Base-by-base conservation (phyloP, 2,329 filamentous ascomycete genomes). In the Sordariomycetes sp. region DNA sequence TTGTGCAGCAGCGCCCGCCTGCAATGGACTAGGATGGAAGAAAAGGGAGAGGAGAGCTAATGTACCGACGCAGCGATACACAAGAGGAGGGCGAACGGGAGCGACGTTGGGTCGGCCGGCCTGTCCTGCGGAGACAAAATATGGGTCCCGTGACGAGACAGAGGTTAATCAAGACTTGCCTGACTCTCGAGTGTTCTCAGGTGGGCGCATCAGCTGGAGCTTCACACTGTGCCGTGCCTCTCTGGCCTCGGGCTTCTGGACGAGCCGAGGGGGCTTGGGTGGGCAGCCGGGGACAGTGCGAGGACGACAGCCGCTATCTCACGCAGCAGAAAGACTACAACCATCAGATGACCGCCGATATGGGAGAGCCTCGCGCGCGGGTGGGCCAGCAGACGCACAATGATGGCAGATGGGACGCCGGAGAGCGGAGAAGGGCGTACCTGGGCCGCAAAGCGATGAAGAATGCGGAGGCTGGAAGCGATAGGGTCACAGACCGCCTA, bases 1-100 rank as follows among this genome's bases (percentile, higher is more conserved):
- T 72, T 63, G 61, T 62, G 71, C 74, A 79, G 78, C 79, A 84
- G 79, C 81, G 72, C 79, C 74, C 64, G 59, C 68, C 72, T 64
- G 69, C 69, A 62, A 49, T 53, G 38, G 40, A 48, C 33, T 45
- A 48, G 39, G 44, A 40, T 40, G 35, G 44, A 43, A 43, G 38
- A 35, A 42, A 39, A 40, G 21, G 34, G 20, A 33, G 23, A 34
- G 32, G 32, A 15, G 20, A 32, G 32, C 23, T 15, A 36, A 31
- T 29, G 32, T 35, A 25, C 16, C 34, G 15, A 30, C 18, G 9
- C 29, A 37, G 17, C 26, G n/a, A 15, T 16, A 12, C n/a, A 23
- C 16, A 21, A 30, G 14, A 23, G 30, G 30, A 32, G 34, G 21
- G 27, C 21, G 34, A 35, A 21, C 19, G 20, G 35, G 23, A 28